Evolutionary conservation across 495 filamentous ascomycete genomes (phyloP).

Genomic region (Penicillium manginii): DNA sequence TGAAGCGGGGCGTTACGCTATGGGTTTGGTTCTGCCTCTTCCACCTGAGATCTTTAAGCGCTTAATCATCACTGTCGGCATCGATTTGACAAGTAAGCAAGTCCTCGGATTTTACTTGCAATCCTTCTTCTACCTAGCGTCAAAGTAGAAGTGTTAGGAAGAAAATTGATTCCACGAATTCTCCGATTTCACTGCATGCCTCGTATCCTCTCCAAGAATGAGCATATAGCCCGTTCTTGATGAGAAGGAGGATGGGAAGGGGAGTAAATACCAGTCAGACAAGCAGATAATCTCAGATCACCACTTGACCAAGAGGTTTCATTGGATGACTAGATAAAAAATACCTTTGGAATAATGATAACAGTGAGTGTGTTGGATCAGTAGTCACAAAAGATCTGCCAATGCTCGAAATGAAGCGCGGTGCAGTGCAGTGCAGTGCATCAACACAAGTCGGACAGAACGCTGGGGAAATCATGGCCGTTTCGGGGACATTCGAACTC

Average conservation of each 20-base stretch:
- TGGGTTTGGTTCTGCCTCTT: no score
- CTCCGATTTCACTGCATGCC: not conserved
- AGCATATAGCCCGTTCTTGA: constrained; percentile 1
- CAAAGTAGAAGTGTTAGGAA: no score
- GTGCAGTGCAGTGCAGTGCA: not conserved
- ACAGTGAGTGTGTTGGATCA: not conserved
- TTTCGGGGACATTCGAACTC: not conserved
- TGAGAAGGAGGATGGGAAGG: constrained; percentile 1
- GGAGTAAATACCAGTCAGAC: not conserved
- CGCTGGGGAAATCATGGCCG: not conserved
- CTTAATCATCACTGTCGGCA: no score
- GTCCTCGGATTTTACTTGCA: no score
- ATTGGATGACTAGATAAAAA: constrained; percentile 1
- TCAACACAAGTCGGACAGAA: not conserved
- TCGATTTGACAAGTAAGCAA: no score
- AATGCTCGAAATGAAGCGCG: no score
- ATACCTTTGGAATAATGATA: not conserved
- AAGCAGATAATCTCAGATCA: not conserved
- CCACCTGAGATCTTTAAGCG: no score
- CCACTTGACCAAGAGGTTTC: not conserved
- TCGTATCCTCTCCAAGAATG: not conserved
- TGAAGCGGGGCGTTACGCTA: no score
- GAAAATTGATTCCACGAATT: no score
- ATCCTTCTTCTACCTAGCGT: no score
- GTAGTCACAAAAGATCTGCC: no score